Conservation (phyloP, 1,284 basidiomycete genomes). For the Fomes fomentarius region DNA sequence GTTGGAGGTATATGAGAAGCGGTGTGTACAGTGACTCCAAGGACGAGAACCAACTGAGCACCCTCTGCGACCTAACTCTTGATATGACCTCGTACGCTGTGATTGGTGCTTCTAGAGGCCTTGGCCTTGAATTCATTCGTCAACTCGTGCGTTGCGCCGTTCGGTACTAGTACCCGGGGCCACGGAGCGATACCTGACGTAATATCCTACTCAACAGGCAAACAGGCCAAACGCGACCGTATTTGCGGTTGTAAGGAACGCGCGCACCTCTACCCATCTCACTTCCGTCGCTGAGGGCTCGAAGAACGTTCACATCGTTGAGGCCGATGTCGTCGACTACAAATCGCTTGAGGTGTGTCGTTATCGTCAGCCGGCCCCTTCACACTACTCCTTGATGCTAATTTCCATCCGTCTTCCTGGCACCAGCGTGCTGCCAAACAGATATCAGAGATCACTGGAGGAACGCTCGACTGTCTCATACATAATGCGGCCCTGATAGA, state of each 20-base stretch:
- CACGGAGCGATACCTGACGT: no score
- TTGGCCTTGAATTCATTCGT: not conserved
- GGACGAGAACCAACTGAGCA: no score
- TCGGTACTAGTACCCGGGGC: not conserved
- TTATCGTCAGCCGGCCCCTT: not conserved
- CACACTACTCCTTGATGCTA: not conserved
- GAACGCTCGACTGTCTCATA: slow-evolving; percentile 35
- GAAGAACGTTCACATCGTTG: slow-evolving; percentile 4
- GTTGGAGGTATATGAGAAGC: no score
- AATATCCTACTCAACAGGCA: not conserved
- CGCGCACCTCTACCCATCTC: not conserved
- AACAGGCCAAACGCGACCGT: not conserved
- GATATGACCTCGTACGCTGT: not conserved
- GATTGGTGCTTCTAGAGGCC: not conserved
- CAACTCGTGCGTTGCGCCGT: not conserved
- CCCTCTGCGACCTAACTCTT: not conserved
- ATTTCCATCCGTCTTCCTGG: not conserved
- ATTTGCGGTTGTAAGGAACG: not conserved
- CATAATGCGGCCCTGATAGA: slow-evolving; percentile 32
- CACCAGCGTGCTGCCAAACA: slow-evolving; percentile 18
- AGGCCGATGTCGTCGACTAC: slow-evolving; percentile 1
- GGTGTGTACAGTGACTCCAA: no score
- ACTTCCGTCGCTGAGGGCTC: not conserved
- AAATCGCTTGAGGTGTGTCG: not conserved
- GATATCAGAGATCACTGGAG: slow-evolving; percentile 27